Evolutionary conservation across 306 rosid species (phyloP).

Genomic region (Bauhinia variegata): DNA sequence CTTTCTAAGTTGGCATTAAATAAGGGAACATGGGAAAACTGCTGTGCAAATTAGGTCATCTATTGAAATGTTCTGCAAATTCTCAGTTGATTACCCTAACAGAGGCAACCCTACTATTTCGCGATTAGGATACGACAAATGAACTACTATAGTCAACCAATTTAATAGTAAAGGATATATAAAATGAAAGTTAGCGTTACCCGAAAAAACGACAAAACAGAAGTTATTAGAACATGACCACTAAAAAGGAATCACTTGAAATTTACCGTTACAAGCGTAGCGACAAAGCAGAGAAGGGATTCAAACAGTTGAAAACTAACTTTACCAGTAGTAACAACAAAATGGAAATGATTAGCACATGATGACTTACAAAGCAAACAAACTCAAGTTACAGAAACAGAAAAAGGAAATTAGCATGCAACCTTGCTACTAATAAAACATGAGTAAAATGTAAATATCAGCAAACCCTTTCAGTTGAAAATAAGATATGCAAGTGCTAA

Average conservation of each 20-base stretch:
- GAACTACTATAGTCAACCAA: slow-evolving; percentile 7
- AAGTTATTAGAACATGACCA: background rate
- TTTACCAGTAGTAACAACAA: too few relatives aligned
- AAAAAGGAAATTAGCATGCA: background rate
- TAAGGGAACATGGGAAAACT: background rate
- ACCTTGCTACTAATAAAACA: background rate
- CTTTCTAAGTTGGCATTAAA: background rate
- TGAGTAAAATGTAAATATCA: too few relatives aligned
- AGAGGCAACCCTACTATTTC: background rate
- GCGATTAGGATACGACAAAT: slow-evolving; percentile 3
- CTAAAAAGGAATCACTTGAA: too few relatives aligned
- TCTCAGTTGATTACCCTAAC: background rate
- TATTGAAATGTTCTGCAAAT: background rate
- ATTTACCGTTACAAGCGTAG: too few relatives aligned
- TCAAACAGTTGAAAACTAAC: background rate
- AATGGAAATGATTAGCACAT: background rate
- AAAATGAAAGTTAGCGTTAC: too few relatives aligned
- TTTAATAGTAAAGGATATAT: background rate
- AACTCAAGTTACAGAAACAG: too few relatives aligned
- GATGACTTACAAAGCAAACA: background rate
- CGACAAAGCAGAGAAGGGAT: background rate
- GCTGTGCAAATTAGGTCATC: background rate
- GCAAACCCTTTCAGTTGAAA: too few relatives aligned
- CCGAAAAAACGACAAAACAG: background rate
- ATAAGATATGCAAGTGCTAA: too few relatives aligned